Conservation (phyloP, 2,329 filamentous ascomycete species). For the Colletotrichum theobromicola region DNA sequence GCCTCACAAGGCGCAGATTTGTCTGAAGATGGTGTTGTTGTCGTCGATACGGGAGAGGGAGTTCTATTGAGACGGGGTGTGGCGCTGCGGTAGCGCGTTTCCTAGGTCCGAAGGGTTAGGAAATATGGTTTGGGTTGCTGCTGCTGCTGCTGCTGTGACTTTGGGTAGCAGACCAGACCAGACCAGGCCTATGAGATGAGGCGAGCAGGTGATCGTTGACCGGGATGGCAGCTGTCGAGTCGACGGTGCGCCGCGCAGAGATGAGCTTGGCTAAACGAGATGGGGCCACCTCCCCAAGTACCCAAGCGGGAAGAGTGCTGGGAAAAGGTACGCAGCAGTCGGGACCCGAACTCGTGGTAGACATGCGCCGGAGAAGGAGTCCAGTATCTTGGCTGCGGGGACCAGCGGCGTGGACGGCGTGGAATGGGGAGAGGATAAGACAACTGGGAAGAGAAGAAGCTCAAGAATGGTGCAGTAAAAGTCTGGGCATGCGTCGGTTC, state of each 20-base stretch:
- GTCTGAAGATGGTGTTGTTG: constrained; percentile 10
- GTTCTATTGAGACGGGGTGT: background rate
- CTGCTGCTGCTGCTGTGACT: background rate
- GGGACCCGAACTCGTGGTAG: background rate
- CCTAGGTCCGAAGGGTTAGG: background rate
- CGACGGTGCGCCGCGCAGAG: background rate
- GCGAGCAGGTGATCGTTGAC: constrained; percentile 16
- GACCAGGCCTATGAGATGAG: background rate
- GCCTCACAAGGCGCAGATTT: constrained; percentile 14
- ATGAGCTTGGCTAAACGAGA: background rate
- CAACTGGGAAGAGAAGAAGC: background rate
- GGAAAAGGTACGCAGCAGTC: background rate
- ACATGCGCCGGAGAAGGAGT: background rate
- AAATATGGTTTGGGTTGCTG: background rate
- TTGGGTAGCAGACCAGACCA: background rate
- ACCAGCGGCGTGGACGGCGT: background rate
- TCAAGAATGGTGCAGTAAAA: constrained; percentile 2
- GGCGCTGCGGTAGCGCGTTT: constrained; percentile 4
- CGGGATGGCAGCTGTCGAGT: background rate
- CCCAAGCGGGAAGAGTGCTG: background rate
- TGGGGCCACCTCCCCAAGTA: background rate
- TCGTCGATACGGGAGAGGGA: background rate
- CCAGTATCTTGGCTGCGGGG: constrained; percentile 2
- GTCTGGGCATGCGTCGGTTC: constrained; percentile 12
- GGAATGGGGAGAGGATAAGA: constrained; percentile 7